These are phyloP conservation scores for Conoideocrella luteorostrata DNA, from an alignment of 2,329 filamentous ascomycete species.

Conservation along the genomic window DNA sequence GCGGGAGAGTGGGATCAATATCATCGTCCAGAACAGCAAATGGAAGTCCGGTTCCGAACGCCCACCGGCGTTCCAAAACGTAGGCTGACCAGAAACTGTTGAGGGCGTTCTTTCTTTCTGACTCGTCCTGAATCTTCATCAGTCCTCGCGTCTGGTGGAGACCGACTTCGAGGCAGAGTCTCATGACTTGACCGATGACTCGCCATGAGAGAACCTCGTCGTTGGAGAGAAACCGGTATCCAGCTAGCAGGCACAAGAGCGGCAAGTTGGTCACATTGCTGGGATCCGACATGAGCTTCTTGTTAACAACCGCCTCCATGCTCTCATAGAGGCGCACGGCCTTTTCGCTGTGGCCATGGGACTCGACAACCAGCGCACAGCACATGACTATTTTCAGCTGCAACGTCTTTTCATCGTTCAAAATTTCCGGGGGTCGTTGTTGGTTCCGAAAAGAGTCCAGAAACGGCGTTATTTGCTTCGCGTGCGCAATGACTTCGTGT, in stretches of 20 bases:
- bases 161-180: conserved; percentile 74
- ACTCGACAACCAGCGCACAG: conserved; percentile 69
- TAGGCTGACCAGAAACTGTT: conserved; percentile 84
- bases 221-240: conserved; percentile 77
- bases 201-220: conserved; percentile 85
- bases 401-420: conserved; percentile 52
- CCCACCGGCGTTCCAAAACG: conserved; percentile 79
- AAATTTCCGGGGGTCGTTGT: conserved; percentile 26
- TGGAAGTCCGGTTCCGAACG: conserved; percentile 81
- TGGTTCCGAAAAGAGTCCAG: conserved; percentile 49
- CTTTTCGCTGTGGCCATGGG: conserved; percentile 68
- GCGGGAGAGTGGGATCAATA: conserved; percentile 71
- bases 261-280: conserved; percentile 42
- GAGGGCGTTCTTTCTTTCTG: conserved; percentile 60
- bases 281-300: conserved; percentile 50
- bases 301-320: conserved; percentile 66
- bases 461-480: conserved; percentile 62
- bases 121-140: conserved; percentile 59
- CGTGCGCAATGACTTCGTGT: conserved; percentile 62
- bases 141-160: conserved; percentile 75
- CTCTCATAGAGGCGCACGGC: conserved; percentile 69
- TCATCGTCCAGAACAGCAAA: conserved; percentile 81
- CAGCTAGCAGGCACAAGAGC: conserved; percentile 45
- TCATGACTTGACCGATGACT: conserved; percentile 73
- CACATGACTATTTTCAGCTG: conserved; percentile 80